Evolutionary conservation across 169 alveolate species (phyloP).

Genomic region (Plasmodium fragile): DNA sequence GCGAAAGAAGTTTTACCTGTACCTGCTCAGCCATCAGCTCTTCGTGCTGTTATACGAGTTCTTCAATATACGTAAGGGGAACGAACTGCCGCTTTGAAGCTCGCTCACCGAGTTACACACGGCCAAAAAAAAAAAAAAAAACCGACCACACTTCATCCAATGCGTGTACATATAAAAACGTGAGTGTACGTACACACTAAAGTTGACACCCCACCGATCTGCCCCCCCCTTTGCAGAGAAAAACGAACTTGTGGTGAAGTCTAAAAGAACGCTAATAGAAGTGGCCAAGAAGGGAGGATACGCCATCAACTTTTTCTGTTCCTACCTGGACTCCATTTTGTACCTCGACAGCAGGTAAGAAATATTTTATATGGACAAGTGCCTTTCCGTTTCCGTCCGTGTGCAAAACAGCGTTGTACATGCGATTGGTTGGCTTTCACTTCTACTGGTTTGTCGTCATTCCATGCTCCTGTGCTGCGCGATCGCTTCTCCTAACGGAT

Average conservation of each 20-base stretch:
- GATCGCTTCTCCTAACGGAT: background rate
- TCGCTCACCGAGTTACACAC: background rate
- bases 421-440: background rate
- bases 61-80: slow-evolving; percentile 41
- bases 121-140: background rate
- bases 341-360: slow-evolving; percentile 59
- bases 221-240: slow-evolving; percentile 16
- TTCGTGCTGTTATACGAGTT: slow-evolving; percentile 45
- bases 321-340: slow-evolving; percentile 42
- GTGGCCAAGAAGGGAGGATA: slow-evolving; percentile 51
- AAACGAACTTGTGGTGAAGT: slow-evolving; percentile 3
- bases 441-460: background rate
- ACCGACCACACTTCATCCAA: background rate
- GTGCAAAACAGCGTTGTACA: background rate
- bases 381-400: background rate
- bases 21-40: slow-evolving; percentile 56
- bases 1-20: slow-evolving; percentile 57
- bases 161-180: background rate
- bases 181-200: background rate
- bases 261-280: slow-evolving; percentile 13
- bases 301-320: slow-evolving; percentile 44
- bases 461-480: background rate
- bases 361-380: background rate
- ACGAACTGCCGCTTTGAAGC: background rate
- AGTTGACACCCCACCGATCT: background rate